Evolutionary conservation across 2,329 filamentous ascomycete species (phyloP), one percentile per base, ranked within the genome.

Genomic region (Pseudohalonectria lignicola): DNA sequence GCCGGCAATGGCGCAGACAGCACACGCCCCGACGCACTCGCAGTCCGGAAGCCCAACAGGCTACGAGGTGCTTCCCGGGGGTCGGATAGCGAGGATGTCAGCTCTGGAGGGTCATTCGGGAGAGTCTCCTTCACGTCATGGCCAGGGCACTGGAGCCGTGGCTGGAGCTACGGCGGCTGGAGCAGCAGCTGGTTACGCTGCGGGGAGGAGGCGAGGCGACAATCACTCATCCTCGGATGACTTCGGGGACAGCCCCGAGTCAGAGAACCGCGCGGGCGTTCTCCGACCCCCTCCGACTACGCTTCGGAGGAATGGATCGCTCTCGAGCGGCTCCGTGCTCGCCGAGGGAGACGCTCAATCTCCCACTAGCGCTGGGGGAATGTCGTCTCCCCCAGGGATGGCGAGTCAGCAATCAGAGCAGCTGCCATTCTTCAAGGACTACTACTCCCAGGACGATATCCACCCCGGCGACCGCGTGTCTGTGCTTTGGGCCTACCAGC

Each of bases 381-480:
- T 85, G 59, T 94, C 88, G 3, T 95, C 88, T 4, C 86, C 86
- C 0, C 83, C 83, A 50, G 87, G 82, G 19, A 63, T 90, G 43
- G 76, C 79, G 18, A 94, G 87, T 50, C 86, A 90, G 42, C 87
- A 95, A 56, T 96, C 90, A 1, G 92, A 98, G 60, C 92, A 96
- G 57, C 66, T 98, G 39, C 81, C 85, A 4, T 94, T 87, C 54
- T 98, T 98, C 76, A 94, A 94, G 55, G 92, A 98, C 59, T 98
- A 98, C 61, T 98, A 98, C 56, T 96, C 90, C 2, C 82, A 90
- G 49, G 92, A 96, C 51, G 88, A 96, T 50, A 94, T 98, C 41
- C 86, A 90, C 51, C 84, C 90, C 0, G 82, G 85, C 40, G 88
- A 96, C 52, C 82, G 82, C 42, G 90, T 98, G 31, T 76, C 92